A percentile compares a stretch with the other conserved stretches of the same genome.
phyloP scores from a whole-genome alignment of 2,329 filamentous ascomycete species.

The Purpureocillium takamizusanense region DNA sequence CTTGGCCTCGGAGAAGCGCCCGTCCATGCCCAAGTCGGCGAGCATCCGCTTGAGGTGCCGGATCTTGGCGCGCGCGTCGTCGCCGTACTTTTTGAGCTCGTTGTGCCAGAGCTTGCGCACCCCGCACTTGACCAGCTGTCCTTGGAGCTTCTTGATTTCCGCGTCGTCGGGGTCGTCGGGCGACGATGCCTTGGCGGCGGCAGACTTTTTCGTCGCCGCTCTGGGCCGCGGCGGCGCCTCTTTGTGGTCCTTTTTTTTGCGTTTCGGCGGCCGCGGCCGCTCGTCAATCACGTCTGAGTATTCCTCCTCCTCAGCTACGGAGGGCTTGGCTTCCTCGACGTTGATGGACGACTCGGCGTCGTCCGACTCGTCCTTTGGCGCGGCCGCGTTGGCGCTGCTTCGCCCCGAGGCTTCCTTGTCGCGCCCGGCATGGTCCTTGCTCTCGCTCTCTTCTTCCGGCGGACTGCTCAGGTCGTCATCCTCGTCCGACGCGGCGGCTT shows the following conservation, averaged over 20 bases:
- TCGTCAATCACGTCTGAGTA: conserved; percentile 62
- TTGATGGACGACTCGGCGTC: conserved; percentile 10
- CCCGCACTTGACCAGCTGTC: conserved; percentile 81
- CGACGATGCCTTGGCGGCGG: conserved; percentile 4
- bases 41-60: conserved; percentile 72
- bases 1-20: conserved; percentile 76
- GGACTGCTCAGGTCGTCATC: not conserved
- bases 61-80: conserved; percentile 71
- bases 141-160: conserved; percentile 82
- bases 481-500: conserved; percentile 4
- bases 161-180: conserved; percentile 54
- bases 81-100: conserved; percentile 66
- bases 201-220: conserved; percentile 18
- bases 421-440: conserved; percentile 4
- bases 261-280: conserved; percentile 46
- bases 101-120: conserved; percentile 86
- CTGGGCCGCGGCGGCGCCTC: conserved; percentile 20
- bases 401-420: conserved; percentile 5
- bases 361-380: conserved; percentile 7
- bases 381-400: conserved; percentile 7
- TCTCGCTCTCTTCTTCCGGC: conserved; percentile 4
- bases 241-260: conserved; percentile 39
- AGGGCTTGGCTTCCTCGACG: conserved; percentile 11
- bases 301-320: conserved; percentile 26
- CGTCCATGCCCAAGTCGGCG: conserved; percentile 75